phyloP scores from a whole-genome alignment of 257 asterid genomes.

The Verbena officinalis region DNA sequence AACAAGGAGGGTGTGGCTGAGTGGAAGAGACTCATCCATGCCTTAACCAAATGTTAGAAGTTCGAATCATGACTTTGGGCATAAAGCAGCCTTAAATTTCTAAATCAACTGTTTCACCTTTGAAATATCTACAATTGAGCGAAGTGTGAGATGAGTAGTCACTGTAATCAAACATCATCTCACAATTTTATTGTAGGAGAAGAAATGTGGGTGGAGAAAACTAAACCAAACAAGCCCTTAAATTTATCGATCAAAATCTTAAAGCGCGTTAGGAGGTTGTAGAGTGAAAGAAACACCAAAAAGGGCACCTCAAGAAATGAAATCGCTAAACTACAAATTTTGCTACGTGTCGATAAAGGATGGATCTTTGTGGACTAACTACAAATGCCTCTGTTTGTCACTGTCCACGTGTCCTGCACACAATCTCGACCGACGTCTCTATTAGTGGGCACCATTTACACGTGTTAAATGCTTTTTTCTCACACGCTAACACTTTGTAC shows the following conservation, averaged over 20 bases:
- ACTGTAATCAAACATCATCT: too few species aligned
- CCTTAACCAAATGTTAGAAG: too few species aligned
- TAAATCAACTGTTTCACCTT: too few species aligned
- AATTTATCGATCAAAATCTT: background rate
- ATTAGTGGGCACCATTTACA: background rate
- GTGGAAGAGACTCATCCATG: too few species aligned
- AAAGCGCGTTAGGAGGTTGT: conserved; percentile 16
- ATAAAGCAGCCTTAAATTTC: too few species aligned
- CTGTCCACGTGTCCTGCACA: conserved; percentile 47
- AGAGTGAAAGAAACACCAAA: conserved; percentile 47
- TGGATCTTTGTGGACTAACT: conserved; percentile 35
- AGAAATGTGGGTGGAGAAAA: too few species aligned
- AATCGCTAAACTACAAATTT: background rate
- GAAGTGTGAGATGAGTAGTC: too few species aligned
- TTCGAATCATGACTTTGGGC: too few species aligned
- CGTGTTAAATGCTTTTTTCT: conserved; percentile 16
- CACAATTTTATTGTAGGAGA: too few species aligned
- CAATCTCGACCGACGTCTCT: conserved; percentile 29
- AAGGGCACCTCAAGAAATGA: background rate
- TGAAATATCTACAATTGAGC: too few species aligned
- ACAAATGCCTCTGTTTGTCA: conserved; percentile 10
- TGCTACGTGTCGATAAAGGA: conserved; percentile 33
- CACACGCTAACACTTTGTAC: background rate
- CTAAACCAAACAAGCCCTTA: too few species aligned
- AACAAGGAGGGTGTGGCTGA: too few species aligned